Percentiles rank a stretch among this genome's conserved stretches.
Evolutionary conservation across 1,284 basidiomycete species (phyloP).

Genomic region (Cryptococcus sp.): DNA sequence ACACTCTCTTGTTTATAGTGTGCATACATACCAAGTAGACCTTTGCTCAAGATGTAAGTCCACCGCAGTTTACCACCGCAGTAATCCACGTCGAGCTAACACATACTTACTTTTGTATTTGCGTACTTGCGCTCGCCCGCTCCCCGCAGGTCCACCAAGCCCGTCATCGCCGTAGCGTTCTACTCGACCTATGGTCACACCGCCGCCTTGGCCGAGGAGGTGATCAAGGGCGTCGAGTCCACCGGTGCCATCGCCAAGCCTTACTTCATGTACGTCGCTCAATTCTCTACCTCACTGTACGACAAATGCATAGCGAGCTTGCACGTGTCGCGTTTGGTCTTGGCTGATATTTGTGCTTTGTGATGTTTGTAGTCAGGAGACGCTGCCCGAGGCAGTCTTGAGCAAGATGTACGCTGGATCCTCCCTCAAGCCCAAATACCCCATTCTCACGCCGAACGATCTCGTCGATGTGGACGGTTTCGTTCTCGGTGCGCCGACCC

Average conservation of each 20-base stretch:
- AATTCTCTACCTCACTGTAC: background rate
- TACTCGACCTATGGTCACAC: constrained; percentile 84
- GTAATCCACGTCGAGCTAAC: too few species aligned
- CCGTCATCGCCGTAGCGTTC: constrained; percentile 76
- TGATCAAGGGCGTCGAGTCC: constrained; percentile 69
- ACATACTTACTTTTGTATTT: too few species aligned
- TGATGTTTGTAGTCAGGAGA: constrained; percentile 71
- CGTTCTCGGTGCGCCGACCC: constrained; percentile 71
- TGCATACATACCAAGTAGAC: too few species aligned
- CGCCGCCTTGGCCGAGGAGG: constrained; percentile 72
- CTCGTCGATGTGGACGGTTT: constrained; percentile 63
- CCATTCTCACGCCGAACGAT: constrained; percentile 66
- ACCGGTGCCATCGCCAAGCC: constrained; percentile 73
- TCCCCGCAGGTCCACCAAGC: constrained; percentile 38
- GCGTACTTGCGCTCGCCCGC: background rate
- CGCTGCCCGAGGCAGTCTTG: constrained; percentile 73
- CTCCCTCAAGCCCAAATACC: constrained; percentile 62
- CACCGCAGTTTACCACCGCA: too few species aligned
- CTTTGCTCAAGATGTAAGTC: too few species aligned
- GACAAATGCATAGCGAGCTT: too few species aligned
- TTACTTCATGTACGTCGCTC: constrained; percentile 60
- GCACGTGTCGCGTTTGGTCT: too few species aligned
- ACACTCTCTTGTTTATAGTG: too few species aligned
- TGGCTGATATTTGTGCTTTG: background rate
- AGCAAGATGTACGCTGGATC: constrained; percentile 69